Evolutionary conservation across 805 yeast genomes (phyloP).

Genomic region (Suhomyces canberraensis): DNA sequence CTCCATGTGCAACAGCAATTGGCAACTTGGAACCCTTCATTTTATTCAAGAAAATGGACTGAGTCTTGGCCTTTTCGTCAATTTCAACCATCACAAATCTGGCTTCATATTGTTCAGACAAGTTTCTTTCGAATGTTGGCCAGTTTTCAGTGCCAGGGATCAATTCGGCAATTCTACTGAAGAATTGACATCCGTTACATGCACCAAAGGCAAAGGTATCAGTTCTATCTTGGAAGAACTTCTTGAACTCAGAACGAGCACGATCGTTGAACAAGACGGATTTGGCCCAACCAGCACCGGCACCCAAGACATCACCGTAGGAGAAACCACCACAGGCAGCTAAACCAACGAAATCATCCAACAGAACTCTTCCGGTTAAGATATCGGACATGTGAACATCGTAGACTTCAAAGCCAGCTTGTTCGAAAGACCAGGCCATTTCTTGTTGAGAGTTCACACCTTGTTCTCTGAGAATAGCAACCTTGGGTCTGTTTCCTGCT

Average conservation of each 20-base stretch:
- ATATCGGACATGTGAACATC: conserved; percentile 98
- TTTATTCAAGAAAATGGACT: conserved; percentile 72
- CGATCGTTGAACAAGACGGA: conserved; percentile 82
- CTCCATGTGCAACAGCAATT: conserved; percentile 98
- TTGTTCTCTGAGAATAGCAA: conserved; percentile 95
- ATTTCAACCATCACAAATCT: conserved; percentile 88
- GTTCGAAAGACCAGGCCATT: conserved; percentile 96
- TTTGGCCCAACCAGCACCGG: conserved; percentile 99
- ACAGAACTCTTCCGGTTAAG: conserved; percentile 62
- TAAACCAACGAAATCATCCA: conserved; percentile 82
- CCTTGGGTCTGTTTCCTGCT: conserved; percentile 60
- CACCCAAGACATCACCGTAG: conserved; percentile 97
- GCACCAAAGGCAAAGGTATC: conserved; percentile 98
- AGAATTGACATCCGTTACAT: conserved; percentile 97
- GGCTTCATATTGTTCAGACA: conserved; percentile 94
- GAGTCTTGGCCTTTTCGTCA: conserved; percentile 45
- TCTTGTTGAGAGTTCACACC: conserved; percentile 98
- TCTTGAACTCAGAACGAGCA: conserved; percentile 71
- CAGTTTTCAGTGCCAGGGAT: conserved; percentile 94
- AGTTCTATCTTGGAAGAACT: conserved; percentile 78
- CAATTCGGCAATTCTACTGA: conserved; percentile 77
- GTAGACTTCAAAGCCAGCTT: conserved; percentile 89
- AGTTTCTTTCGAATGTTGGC: conserved; percentile 93
- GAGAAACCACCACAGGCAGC: conserved; percentile 99
- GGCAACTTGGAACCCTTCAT: conserved; percentile 95